These are phyloP conservation scores for Leccinum obscurum DNA, from an alignment of 768 basidiomycete genomes.

Conservation along the genomic window DNA sequence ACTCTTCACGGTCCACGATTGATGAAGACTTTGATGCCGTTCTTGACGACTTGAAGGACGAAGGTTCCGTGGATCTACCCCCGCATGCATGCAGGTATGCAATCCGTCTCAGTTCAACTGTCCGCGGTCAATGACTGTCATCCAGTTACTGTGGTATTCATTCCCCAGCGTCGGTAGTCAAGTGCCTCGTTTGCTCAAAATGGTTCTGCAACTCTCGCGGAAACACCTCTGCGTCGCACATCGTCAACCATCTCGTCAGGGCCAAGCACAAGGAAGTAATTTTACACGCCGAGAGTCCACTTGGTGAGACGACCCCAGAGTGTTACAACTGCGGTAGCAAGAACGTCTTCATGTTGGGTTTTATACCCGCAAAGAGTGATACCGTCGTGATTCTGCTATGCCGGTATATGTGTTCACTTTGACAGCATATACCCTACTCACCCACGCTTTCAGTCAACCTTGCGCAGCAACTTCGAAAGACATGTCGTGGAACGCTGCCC, in stretches of 20 bases:
- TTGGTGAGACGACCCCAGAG: constrained; percentile 97
- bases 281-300: constrained; percentile 89
- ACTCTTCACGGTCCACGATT: constrained; percentile 37
- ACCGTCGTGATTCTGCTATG: constrained; percentile 97
- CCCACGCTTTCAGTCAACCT: constrained; percentile 67
- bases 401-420: constrained; percentile 54
- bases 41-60: constrained; percentile 87
- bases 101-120: not conserved
- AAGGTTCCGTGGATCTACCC: constrained; percentile 73
- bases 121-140: constrained; percentile 12
- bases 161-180: constrained; percentile 95
- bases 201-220: constrained; percentile 99
- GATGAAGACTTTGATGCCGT: constrained; percentile 92
- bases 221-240: constrained; percentile 97
- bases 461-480: constrained; percentile 97
- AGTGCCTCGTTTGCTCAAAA: constrained; percentile 87
- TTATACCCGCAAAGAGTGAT: constrained; percentile 98
- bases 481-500: constrained; percentile 96
- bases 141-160: constrained; percentile 96
- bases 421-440: not conserved
- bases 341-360: constrained; percentile 99
- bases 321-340: constrained; percentile 99
- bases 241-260: constrained; percentile 98
- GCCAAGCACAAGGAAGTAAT: constrained; percentile 99
- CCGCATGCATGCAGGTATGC: constrained; percentile 94